Conservation (phyloP, 2,329 filamentous ascomycete genomes). For the Sclerotinia nivalis region DNA sequence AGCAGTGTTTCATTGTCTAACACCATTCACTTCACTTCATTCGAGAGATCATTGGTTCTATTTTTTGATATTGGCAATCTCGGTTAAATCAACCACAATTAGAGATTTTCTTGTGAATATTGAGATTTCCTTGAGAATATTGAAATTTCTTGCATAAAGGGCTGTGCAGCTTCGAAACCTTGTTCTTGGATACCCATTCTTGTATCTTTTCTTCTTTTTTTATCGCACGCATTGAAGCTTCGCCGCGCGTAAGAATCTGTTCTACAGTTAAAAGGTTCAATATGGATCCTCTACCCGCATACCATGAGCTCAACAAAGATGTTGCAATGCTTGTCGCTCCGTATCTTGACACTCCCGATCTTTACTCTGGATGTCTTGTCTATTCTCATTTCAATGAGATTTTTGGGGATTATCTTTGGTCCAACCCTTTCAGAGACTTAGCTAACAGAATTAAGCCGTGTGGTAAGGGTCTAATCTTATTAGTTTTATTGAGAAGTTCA, state of each 20-base stretch:
- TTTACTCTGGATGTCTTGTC: conserved; percentile 27
- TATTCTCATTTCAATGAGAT: conserved; percentile 28
- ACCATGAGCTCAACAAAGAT: conserved; percentile 11
- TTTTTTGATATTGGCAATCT: not conserved
- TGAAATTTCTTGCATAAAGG: not conserved
- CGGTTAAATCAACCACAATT: not conserved
- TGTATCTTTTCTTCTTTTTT: not conserved
- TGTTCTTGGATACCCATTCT: not conserved
- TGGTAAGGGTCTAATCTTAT: conserved; percentile 20
- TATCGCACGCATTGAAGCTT: not conserved
- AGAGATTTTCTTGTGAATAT: not conserved
- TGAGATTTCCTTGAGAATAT: not conserved
- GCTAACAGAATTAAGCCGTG: conserved; percentile 24
- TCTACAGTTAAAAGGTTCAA: not conserved
- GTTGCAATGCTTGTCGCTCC: conserved; percentile 25
- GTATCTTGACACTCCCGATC: conserved; percentile 26
- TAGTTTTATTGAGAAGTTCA: not conserved
- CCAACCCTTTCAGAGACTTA: conserved; percentile 30
- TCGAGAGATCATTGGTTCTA: not conserved
- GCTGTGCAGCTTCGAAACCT: not conserved
- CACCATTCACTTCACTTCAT: not conserved
- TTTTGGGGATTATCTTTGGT: conserved; percentile 30
- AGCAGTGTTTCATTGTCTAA: not conserved
- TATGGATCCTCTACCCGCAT: conserved; percentile 9
- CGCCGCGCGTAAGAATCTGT: not conserved